Evolutionary conservation across 805 yeast species (phyloP).

Genomic region (Ogataea trehalophila): DNA sequence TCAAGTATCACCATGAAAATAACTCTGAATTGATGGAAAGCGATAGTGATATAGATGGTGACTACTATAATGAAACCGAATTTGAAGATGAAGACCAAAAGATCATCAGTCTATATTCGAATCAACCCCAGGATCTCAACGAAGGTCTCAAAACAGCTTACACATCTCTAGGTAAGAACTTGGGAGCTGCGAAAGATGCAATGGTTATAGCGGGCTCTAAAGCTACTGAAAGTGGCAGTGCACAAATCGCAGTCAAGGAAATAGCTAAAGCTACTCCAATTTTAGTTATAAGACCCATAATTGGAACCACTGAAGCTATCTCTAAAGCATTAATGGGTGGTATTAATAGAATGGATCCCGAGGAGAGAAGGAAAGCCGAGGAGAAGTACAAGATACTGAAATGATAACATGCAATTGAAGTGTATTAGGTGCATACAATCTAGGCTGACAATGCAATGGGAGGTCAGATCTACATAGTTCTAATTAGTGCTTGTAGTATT

Average conservation of each 20-base stretch:
- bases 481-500: too few species aligned
- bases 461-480: too few species aligned
- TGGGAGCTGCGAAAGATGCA: slow-evolving; percentile 60
- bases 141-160: slow-evolving; percentile 78
- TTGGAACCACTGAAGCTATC: slow-evolving; percentile 90
- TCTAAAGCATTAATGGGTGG: slow-evolving; percentile 80
- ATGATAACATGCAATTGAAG: not conserved
- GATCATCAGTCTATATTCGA: slow-evolving; percentile 68
- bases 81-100: slow-evolving; percentile 34
- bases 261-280: slow-evolving; percentile 77
- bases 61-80: slow-evolving; percentile 22
- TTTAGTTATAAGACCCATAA: slow-evolving; percentile 74
- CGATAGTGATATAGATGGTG: slow-evolving; percentile 25
- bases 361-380: slow-evolving; percentile 48
- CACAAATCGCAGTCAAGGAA: slow-evolving; percentile 62
- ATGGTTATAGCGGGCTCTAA: slow-evolving; percentile 55
- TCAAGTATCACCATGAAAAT: slow-evolving; percentile 2
- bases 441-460: too few species aligned
- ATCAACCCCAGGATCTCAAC: slow-evolving; percentile 69
- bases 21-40: slow-evolving; percentile 15
- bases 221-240: slow-evolving; percentile 58
- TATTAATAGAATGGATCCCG: slow-evolving; percentile 72
- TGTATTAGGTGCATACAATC: too few species aligned
- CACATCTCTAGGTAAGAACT: slow-evolving; percentile 61
- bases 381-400: slow-evolving; percentile 54